Conservation (phyloP, 139 green algal species). For the Micromonas commoda region DNA sequence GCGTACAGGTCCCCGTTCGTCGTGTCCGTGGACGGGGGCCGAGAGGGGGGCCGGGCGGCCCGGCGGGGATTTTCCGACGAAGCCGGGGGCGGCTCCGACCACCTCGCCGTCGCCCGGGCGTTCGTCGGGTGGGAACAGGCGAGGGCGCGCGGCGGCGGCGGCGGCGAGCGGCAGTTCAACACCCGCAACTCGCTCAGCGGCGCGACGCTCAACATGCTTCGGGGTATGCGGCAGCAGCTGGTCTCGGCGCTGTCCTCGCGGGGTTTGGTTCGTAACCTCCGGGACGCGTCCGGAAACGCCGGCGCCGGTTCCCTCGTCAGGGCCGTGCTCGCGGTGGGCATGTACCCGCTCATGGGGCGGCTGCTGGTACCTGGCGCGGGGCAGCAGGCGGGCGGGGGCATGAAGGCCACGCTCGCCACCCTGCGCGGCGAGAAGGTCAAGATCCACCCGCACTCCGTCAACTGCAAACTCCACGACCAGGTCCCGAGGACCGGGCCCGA, state of each 20-base stretch:
- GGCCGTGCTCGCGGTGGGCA: conserved; percentile 20
- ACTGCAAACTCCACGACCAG: conserved; percentile 1
- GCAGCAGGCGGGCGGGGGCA: not conserved
- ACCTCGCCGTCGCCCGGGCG: conserved; percentile 50
- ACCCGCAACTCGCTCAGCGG: conserved; percentile 48
- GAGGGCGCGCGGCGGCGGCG: conserved; percentile 11
- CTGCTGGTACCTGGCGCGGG: not conserved
- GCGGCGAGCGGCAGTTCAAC: conserved; percentile 38
- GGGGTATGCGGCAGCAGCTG: conserved; percentile 63
- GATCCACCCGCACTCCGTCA: conserved; percentile 7
- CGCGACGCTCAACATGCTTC: conserved; percentile 61
- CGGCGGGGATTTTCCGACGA: conserved; percentile 34
- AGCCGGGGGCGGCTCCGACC: conserved; percentile 51
- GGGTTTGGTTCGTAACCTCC: conserved; percentile 9
- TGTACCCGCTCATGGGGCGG: conserved; percentile 25
- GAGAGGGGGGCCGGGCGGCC: not conserved
- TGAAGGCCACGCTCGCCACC: conserved; percentile 13
- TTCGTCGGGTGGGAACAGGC: conserved; percentile 17
- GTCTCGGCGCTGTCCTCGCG: conserved; percentile 49
- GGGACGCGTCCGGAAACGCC: not conserved
- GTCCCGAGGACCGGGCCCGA: too few species aligned
- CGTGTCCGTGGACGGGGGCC: not conserved
- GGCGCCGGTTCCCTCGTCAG: not conserved
- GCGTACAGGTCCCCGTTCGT: conserved; percentile 22
- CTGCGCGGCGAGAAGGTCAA: conserved; percentile 6